Evolutionary conservation across 305 asterid species (phyloP).

Genomic region (Fraxinus velutina): DNA sequence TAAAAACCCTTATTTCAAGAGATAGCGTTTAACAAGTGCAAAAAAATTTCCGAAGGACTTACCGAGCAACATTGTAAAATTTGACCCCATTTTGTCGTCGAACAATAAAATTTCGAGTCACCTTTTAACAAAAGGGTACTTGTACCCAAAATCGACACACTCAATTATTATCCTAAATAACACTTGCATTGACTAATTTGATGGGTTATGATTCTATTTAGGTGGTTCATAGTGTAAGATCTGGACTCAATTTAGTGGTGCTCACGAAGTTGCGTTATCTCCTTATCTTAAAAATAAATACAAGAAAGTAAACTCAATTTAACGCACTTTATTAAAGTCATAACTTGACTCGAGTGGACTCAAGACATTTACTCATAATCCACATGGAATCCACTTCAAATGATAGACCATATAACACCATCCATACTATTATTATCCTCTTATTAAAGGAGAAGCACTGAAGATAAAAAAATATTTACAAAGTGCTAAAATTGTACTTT

Average conservation of each 20-base stretch:
- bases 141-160: background rate
- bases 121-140: background rate
- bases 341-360: background rate
- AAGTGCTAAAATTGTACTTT: background rate
- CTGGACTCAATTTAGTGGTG: background rate
- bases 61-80: no score
- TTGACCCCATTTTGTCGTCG: no score
- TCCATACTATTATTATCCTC: background rate
- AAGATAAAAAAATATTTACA: background rate
- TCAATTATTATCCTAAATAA: background rate
- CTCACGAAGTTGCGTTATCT: background rate
- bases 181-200: background rate
- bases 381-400: background rate
- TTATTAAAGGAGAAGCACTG: background rate
- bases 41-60: no score
- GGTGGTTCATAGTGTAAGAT: no score
- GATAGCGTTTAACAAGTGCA: no score
- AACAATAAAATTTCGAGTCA: background rate
- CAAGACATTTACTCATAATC: background rate
- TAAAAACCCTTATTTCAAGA: no score
- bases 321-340: background rate
- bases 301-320: background rate
- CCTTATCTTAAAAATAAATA: background rate
- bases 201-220: background rate
- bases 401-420: background rate